A percentile compares a stretch with the other conserved stretches of the same genome.
These are phyloP conservation scores for Blastocystis hominis DNA, from an alignment of 352 stramenopile species.

Conservation along the genomic window DNA sequence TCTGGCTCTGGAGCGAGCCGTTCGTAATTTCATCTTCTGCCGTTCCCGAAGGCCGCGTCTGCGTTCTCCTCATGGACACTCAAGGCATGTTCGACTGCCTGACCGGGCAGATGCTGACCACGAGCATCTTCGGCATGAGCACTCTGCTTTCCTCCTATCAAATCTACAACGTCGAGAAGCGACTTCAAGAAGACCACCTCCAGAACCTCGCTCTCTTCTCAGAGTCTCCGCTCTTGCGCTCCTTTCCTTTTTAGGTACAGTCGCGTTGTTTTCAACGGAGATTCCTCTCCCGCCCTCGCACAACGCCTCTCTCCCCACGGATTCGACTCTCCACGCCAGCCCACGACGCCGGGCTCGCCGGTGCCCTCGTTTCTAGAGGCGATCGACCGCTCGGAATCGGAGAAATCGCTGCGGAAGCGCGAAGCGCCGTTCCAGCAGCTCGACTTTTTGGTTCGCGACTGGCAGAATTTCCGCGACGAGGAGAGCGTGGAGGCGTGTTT, in stretches of 20 bases:
- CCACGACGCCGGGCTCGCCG: slow-evolving; percentile 52
- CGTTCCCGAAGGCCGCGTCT: slow-evolving; percentile 73
- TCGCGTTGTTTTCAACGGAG: slow-evolving; percentile 7
- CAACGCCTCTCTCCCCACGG: slow-evolving; percentile 22
- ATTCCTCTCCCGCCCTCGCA: slow-evolving; percentile 27
- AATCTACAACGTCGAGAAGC: slow-evolving; percentile 99
- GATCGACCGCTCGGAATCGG: slow-evolving; percentile 46
- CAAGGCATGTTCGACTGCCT: slow-evolving; percentile 99
- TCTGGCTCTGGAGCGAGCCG: slow-evolving; percentile 96
- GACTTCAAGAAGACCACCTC: slow-evolving; percentile 96
- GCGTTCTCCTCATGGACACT: slow-evolving; percentile 93
- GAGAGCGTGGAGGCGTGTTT: not conserved
- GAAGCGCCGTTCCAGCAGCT: slow-evolving; percentile 86
- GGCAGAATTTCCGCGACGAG: slow-evolving; percentile 63
- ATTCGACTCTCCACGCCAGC: slow-evolving; percentile 2
- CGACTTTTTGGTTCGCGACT: slow-evolving; percentile 95
- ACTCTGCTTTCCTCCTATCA: slow-evolving; percentile 86
- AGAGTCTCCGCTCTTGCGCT: no score
- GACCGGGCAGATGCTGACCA: slow-evolving; percentile 91
- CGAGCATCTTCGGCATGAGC: slow-evolving; percentile 93
- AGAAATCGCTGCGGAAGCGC: slow-evolving; percentile 56
- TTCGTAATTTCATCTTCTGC: slow-evolving; percentile 72
- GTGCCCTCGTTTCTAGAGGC: slow-evolving; percentile 44
- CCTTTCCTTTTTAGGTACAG: no score
- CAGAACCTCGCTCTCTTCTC: slow-evolving; percentile 97